Base-by-base conservation (phyloP, 140 eudicot genomes). In the Stevia rebaudiana region DNA sequence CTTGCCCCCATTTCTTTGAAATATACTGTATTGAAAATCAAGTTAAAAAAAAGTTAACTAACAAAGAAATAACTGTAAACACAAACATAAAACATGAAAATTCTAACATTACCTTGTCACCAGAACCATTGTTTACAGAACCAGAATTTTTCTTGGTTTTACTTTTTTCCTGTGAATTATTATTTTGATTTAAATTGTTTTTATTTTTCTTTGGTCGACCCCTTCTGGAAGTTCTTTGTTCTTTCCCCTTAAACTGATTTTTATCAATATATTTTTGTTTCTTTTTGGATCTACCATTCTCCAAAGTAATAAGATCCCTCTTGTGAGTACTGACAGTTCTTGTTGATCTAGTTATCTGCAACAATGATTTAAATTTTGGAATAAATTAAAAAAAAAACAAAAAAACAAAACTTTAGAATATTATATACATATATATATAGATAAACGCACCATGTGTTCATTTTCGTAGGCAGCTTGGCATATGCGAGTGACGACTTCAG, bases 401-500 rank as follows among this genome's bases (percentile, higher is more conserved):
- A 23, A 63, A 68, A 30, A 24, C 8, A 36, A 56, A 47, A 30
- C 42, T 58, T 18, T 18, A 23, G 44, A 42, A 28, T 4, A n/a
- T n/a, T n/a, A n/a, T n/a, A n/a, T n/a, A n/a, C n/a, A n/a, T n/a
- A n/a, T n/a, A n/a, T n/a, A 42, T 55, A 36, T 4, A 33, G 4
- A 71, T 40, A 37, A 72, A 66, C 75, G 6, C 46, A 86, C 89
- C 89, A 36, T 23, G 8, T 10, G 31, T 55, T 61, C 67, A 39
- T 60, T 63, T 66, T 21, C 55, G 49, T 19, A 7, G n/a, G 62
- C 70, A 69, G 18, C 51, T 63, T 72, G 66, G 54, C 89, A 81
- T 24, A 89, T 67, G 55, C 80, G 62, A 60, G 68, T 30, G 44
- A 83, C 81, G 25, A 83, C 69, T 37, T 87, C 95, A 70, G 83